These are phyloP conservation scores for Trapa bicornis DNA, from an alignment of 345 rosid species.

Conservation along the genomic window DNA sequence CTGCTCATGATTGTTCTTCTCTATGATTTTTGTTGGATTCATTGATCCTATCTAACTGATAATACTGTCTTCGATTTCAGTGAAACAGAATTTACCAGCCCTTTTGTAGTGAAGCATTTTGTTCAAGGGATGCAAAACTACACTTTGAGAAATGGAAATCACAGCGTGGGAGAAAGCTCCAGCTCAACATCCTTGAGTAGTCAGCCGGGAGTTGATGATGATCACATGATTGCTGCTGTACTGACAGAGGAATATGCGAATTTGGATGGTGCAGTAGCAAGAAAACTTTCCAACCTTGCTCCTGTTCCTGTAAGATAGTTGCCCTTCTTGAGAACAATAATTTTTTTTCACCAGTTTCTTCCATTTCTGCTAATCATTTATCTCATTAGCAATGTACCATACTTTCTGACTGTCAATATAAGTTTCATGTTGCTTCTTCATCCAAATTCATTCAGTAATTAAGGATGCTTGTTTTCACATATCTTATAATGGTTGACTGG, in stretches of 20 bases:
- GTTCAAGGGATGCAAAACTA: conserved; percentile 2
- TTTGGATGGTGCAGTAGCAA: conserved; percentile 63
- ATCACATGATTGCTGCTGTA: conserved; percentile 69
- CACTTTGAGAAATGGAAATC: conserved; percentile 23
- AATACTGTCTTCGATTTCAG: not conserved
- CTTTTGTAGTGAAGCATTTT: not conserved
- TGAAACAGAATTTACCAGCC: not conserved
- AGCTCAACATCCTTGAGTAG: conserved; percentile 79
- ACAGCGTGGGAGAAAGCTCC: conserved; percentile 51
- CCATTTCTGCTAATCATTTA: not conserved
- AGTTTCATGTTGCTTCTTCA: not conserved
- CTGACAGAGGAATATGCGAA: conserved; percentile 70
- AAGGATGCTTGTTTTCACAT: not conserved
- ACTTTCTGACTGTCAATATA: too few species aligned
- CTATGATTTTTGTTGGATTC: not conserved
- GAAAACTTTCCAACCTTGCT: conserved; percentile 64
- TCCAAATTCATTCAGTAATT: not conserved
- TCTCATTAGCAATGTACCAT: too few species aligned
- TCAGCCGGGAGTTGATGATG: conserved; percentile 64
- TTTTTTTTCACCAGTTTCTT: not conserved
- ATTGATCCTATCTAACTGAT: not conserved
- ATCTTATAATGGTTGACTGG: not conserved
- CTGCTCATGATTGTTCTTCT: not conserved
- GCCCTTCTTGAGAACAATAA: not conserved
- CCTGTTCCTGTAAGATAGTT: conserved; percentile 50